phyloP scores from a whole-genome alignment of 441 rosid species.

The Pelargonium citronellum region DNA sequence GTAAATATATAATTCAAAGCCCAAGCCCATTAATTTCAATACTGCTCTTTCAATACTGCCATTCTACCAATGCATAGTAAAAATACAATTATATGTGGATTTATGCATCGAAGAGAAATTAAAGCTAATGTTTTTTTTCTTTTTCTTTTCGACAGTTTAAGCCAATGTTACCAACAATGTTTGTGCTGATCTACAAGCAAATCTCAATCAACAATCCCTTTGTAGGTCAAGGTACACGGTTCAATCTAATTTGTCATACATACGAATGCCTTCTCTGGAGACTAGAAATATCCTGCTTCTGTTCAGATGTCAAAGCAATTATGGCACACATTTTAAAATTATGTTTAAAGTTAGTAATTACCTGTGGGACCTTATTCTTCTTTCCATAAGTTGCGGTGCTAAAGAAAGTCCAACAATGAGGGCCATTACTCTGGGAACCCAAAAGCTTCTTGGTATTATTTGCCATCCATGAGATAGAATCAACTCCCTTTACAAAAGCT shows the following conservation, averaged over 20 bases:
- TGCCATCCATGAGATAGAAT: conserved; percentile 88
- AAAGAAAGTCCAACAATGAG: conserved; percentile 83
- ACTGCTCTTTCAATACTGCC: background rate
- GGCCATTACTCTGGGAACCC: conserved; percentile 30
- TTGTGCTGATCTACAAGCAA: background rate
- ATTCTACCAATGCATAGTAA: background rate
- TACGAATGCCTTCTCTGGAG: background rate
- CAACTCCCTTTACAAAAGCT: conserved; percentile 78
- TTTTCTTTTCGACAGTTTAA: too few species aligned
- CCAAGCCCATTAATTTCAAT: background rate
- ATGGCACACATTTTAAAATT: background rate
- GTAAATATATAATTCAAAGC: background rate
- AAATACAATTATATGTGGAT: background rate
- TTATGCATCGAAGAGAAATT: background rate
- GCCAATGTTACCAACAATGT: background rate
- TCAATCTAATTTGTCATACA: background rate
- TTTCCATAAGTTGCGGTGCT: conserved; percentile 76
- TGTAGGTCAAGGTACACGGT: background rate
- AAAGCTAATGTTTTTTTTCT: background rate
- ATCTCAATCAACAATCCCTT: background rate
- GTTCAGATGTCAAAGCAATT: background rate
- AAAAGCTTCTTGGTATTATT: conserved; percentile 69
- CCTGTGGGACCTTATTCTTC: conserved; percentile 92
- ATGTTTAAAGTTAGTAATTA: conserved; percentile 19
- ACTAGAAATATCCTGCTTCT: background rate